Conservation (phyloP, 352 stramenopile genomes). For the Stramenopiles sp. region DNA sequence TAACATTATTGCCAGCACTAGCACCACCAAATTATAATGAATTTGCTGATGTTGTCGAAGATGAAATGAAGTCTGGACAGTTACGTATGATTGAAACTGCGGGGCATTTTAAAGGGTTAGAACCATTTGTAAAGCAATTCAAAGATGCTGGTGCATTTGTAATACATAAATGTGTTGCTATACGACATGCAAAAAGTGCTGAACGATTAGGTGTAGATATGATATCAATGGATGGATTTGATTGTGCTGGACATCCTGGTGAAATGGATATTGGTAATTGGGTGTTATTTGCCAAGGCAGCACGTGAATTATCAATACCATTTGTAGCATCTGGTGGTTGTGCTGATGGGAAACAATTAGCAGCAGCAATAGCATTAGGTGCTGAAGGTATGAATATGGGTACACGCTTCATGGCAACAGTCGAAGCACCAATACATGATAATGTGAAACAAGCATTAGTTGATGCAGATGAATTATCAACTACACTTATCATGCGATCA, state of each 20-base stretch:
- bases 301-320: slow-evolving; percentile 14
- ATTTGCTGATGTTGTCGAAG: slow-evolving; percentile 24
- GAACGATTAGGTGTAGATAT: slow-evolving; percentile 25
- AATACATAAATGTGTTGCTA: slow-evolving; percentile 29
- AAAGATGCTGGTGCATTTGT: slow-evolving; percentile 22
- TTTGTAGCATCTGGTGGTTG: slow-evolving; percentile 24
- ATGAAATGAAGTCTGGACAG: slow-evolving; percentile 6
- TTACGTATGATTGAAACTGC: slow-evolving; percentile 24
- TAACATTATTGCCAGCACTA: slow-evolving; percentile 27
- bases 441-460: slow-evolving; percentile 23
- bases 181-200: slow-evolving; percentile 21
- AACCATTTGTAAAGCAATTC: slow-evolving; percentile 24
- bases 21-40: slow-evolving; percentile 20
- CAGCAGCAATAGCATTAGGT: slow-evolving; percentile 22
- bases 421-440: slow-evolving; percentile 20
- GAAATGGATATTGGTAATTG: slow-evolving; percentile 27
- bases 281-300: slow-evolving; percentile 22
- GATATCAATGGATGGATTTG: slow-evolving; percentile 26
- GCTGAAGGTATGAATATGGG: slow-evolving; percentile 26
- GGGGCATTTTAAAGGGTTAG: slow-evolving; percentile 10
- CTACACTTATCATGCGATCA: slow-evolving; percentile 23
- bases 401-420: slow-evolving; percentile 24
- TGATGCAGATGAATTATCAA: slow-evolving; percentile 20
- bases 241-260: slow-evolving; percentile 27
- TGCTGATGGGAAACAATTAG: slow-evolving; percentile 21